Percentiles rank a stretch among this genome's conserved stretches.
These are phyloP conservation scores for Ceratobasidium sp. DNA, from an alignment of 1,284 basidiomycete species.

Conservation along the genomic window DNA sequence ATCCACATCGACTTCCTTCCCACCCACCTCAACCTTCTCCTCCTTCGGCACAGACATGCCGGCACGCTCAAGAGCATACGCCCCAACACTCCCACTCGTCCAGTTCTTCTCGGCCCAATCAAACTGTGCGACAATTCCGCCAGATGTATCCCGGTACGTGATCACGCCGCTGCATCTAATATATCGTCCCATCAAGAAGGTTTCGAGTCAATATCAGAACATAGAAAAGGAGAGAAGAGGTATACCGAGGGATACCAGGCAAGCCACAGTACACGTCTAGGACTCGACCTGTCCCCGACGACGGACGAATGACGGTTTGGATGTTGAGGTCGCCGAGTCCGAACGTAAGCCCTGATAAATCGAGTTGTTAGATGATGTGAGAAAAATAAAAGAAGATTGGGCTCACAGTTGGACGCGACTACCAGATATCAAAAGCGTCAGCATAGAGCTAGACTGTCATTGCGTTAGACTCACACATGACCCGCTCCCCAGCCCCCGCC, in stretches of 20 bases:
- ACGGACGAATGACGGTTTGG: neutral
- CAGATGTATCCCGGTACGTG: neutral
- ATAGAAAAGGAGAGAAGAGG: neutral
- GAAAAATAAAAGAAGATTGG: too few relatives aligned
- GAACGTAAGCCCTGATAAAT: constrained; percentile 22
- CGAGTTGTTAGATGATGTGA: too few relatives aligned
- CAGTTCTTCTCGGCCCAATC: constrained; percentile 22
- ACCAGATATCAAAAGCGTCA: neutral
- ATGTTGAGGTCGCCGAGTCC: constrained; percentile 27
- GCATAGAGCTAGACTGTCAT: too few relatives aligned
- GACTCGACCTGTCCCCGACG: constrained; percentile 12
- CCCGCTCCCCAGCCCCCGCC: constrained; percentile 16
- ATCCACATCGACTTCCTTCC: neutral
- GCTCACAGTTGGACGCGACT: constrained; percentile 26
- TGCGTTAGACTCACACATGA: constrained; percentile 10
- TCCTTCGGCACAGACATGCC: neutral
- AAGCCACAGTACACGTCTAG: constrained; percentile 30
- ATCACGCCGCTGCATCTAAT: constrained; percentile 17
- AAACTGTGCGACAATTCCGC: constrained; percentile 6
- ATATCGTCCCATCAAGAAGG: neutral
- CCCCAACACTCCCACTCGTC: constrained; percentile 30
- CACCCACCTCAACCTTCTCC: too few relatives aligned
- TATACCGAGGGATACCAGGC: constrained; percentile 29
- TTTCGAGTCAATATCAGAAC: neutral
- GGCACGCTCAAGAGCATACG: constrained; percentile 16